A percentile compares a stretch with the other conserved stretches of the same genome.
phyloP scores from a whole-genome alignment of 1,284 basidiomycete species.

The Melanopsichium pennsylvanicum region DNA sequence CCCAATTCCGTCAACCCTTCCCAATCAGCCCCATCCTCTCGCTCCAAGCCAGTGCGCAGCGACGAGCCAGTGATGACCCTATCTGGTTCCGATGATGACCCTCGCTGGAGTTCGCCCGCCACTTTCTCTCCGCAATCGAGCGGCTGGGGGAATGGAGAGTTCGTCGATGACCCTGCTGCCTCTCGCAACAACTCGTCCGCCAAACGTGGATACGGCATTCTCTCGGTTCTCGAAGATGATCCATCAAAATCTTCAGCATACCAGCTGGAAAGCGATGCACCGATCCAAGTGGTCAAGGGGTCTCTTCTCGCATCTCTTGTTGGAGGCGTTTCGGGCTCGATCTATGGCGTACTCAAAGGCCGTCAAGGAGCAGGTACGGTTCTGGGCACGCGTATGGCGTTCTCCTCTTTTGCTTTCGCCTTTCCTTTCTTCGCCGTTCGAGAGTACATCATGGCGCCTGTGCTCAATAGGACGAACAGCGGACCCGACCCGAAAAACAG shows the following conservation, averaged over 20 bases:
- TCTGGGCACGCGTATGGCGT: conserved; percentile 27
- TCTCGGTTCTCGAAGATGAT: conserved; percentile 31
- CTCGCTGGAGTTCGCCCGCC: conserved; percentile 36
- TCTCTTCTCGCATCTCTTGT: conserved; percentile 34
- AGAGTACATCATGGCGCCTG: conserved; percentile 34
- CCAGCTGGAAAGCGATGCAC: conserved; percentile 40
- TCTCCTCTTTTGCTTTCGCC: conserved; percentile 36
- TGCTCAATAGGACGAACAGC: conserved; percentile 33
- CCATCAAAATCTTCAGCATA: neutral
- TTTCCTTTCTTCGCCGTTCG: conserved; percentile 48
- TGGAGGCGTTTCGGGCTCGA: conserved; percentile 30
- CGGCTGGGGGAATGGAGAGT: conserved; percentile 38
- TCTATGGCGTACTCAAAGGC: conserved; percentile 35
- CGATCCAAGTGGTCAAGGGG: conserved; percentile 44
- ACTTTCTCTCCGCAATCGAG: conserved; percentile 23
- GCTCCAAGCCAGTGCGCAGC: neutral
- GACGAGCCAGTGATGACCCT: conserved; percentile 41
- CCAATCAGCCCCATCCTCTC: neutral
- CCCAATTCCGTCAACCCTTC: conserved; percentile 8
- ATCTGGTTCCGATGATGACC: conserved; percentile 30
- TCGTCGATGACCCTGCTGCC: conserved; percentile 27
- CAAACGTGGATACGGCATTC: conserved; percentile 24
- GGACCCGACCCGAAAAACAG: conserved; percentile 26
- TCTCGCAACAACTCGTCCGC: neutral
- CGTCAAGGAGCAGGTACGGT: conserved; percentile 37